Evolutionary conservation across 768 basidiomycete species (phyloP).

Genomic region (Sutorius australiensis): DNA sequence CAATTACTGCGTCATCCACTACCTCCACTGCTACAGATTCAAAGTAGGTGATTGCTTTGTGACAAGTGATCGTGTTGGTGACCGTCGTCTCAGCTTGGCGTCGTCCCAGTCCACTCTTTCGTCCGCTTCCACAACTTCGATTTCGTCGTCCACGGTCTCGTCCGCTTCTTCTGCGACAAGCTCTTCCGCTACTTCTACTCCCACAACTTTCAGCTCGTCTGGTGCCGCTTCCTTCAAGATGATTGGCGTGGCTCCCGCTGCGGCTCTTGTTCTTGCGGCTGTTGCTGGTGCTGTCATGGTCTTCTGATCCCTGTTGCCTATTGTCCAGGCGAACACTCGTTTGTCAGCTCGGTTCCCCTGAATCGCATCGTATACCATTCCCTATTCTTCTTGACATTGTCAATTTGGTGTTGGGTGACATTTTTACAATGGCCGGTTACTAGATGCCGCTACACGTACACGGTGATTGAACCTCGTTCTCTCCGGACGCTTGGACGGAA

Average conservation of each 20-base stretch:
- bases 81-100: neutral
- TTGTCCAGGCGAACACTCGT: neutral
- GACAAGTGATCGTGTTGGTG: neutral
- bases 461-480: conserved; percentile 17
- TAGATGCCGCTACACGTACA: conserved; percentile 6
- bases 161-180: neutral
- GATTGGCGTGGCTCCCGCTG: conserved; percentile 32
- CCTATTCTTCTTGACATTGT: conserved; percentile 3
- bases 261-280: conserved; percentile 40
- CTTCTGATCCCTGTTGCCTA: conserved; percentile 33
- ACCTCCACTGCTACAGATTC: conserved; percentile 2
- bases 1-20: conserved; percentile 13
- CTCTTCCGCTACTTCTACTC: conserved; percentile 19
- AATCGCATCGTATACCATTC: conserved; percentile 15
- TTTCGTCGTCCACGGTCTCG: neutral
- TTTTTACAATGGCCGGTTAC: conserved; percentile 11
- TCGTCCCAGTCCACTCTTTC: neutral
- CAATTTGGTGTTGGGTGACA: conserved; percentile 9
- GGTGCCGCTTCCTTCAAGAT: conserved; percentile 34
- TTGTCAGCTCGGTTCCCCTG: neutral
- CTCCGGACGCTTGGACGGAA: conserved; percentile 18
- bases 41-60: conserved; percentile 5
- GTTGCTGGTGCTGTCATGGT: conserved; percentile 47
- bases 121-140: conserved; percentile 6
- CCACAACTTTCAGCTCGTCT: conserved; percentile 16